Percentiles rank a stretch among this genome's conserved stretches.
Evolutionary conservation across 129 eudicot species (phyloP).

Genomic region (Calendula officinalis): DNA sequence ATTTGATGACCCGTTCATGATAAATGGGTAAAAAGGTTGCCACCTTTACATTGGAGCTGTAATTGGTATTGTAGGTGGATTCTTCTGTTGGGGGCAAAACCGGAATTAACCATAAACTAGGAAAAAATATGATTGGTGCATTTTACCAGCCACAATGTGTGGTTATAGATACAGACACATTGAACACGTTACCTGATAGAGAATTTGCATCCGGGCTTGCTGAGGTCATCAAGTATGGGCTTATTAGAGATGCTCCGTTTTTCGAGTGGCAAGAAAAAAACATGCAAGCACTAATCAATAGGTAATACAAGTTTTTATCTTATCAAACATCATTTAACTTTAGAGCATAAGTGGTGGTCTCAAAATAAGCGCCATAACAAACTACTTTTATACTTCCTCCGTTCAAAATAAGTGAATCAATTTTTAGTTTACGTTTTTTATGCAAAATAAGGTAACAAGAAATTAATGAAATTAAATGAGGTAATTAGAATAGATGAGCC

Average conservation of each 20-base stretch:
- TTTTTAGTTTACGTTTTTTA: no score
- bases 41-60: constrained; percentile 16
- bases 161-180: constrained; percentile 89
- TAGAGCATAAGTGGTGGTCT: no score
- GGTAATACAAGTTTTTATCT: constrained; percentile 34
- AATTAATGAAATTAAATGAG: no score
- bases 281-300: constrained; percentile 69
- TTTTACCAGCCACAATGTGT: constrained; percentile 98
- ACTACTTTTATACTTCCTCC: no score
- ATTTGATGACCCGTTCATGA: no score
- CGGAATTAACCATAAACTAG: constrained; percentile 87
- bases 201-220: constrained; percentile 98
- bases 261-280: constrained; percentile 99
- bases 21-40: background rate
- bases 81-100: constrained; percentile 99
- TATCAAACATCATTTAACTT: background rate
- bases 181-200: constrained; percentile 90
- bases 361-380: no score
- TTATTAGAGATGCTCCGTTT: constrained; percentile 84
- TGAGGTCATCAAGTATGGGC: constrained; percentile 89
- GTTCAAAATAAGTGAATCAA: no score
- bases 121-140: constrained; percentile 94
- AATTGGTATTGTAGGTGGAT: constrained; percentile 58
- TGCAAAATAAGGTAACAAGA: no score
- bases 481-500: no score